phyloP scores from a whole-genome alignment of 1,284 basidiomycete genomes.

The Irpex sp. region DNA sequence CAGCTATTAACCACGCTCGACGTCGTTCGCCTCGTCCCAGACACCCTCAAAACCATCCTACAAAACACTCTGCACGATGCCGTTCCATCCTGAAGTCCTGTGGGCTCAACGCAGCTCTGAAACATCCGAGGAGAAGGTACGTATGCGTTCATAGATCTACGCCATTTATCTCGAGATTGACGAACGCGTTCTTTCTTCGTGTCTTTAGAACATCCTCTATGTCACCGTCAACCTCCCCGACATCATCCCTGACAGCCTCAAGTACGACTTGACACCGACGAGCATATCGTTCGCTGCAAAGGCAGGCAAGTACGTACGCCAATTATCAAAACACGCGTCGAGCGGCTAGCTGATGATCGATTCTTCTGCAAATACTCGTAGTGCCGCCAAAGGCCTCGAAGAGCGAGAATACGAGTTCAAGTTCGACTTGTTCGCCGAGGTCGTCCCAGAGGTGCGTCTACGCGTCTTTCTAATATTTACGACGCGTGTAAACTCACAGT shows the following conservation, averaged over 20 bases:
- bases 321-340: not conserved
- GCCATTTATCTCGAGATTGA: not conserved
- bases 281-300: slow-evolving; percentile 69
- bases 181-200: not conserved
- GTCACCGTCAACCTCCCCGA: slow-evolving; percentile 85
- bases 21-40: slow-evolving; percentile 8
- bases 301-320: slow-evolving; percentile 59
- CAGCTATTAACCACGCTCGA: slow-evolving; percentile 15
- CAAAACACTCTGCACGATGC: slow-evolving; percentile 25
- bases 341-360: slow-evolving; percentile 6
- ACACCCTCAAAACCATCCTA: slow-evolving; percentile 14
- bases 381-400: slow-evolving; percentile 47
- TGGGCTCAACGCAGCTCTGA: slow-evolving; percentile 89
- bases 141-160: slow-evolving; percentile 4
- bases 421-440: slow-evolving; percentile 70
- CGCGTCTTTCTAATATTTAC: not conserved
- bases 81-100: slow-evolving; percentile 78
- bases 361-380: slow-evolving; percentile 29
- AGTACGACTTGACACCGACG: slow-evolving; percentile 63
- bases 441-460: slow-evolving; percentile 65
- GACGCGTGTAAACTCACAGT: not conserved
- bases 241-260: slow-evolving; percentile 58
- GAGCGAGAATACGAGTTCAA: slow-evolving; percentile 70
- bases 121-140: slow-evolving; percentile 65
- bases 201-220: slow-evolving; percentile 73